Evolutionary conservation across 495 filamentous ascomycete species (phyloP).

Genomic region (Amorphotheca resinae): DNA sequence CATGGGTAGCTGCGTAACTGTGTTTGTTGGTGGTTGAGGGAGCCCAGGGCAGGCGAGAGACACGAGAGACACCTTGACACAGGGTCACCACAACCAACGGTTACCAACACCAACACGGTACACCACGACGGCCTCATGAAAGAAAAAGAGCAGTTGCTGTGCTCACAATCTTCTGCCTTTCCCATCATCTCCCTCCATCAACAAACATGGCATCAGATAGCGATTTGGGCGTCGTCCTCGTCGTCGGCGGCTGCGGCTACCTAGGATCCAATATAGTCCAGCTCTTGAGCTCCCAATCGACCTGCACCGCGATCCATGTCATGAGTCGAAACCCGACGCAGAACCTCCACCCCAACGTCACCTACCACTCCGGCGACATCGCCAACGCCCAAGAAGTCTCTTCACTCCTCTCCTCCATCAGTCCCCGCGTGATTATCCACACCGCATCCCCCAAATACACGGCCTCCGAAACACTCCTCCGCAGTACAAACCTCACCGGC

Average conservation of each 20-base stretch:
- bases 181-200: too few species aligned
- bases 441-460: constrained; percentile 59
- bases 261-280: constrained; percentile 55
- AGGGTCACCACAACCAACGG: too few species aligned
- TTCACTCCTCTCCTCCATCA: constrained; percentile 48
- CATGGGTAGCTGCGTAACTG: too few species aligned
- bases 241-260: constrained; percentile 47
- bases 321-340: constrained; percentile 65
- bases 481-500: constrained; percentile 81
- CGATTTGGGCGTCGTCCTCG: too few species aligned
- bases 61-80: too few species aligned
- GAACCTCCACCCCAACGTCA: constrained; percentile 52
- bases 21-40: too few species aligned
- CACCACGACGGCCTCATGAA: too few species aligned
- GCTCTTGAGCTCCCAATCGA: constrained; percentile 38
- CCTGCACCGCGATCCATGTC: constrained; percentile 50
- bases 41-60: too few species aligned
- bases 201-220: too few species aligned
- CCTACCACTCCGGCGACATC: constrained; percentile 77
- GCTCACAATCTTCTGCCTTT: too few species aligned
- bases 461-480: constrained; percentile 37
- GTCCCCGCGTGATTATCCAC: constrained; percentile 79
- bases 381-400: constrained; percentile 54
- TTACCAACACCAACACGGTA: too few species aligned
- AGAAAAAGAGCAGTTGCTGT: too few species aligned